A percentile compares a stretch with the other conserved stretches of the same genome.
Evolutionary conservation across 1,139 yeast species (phyloP).

Genomic region (Suhomyces atakaporum): DNA sequence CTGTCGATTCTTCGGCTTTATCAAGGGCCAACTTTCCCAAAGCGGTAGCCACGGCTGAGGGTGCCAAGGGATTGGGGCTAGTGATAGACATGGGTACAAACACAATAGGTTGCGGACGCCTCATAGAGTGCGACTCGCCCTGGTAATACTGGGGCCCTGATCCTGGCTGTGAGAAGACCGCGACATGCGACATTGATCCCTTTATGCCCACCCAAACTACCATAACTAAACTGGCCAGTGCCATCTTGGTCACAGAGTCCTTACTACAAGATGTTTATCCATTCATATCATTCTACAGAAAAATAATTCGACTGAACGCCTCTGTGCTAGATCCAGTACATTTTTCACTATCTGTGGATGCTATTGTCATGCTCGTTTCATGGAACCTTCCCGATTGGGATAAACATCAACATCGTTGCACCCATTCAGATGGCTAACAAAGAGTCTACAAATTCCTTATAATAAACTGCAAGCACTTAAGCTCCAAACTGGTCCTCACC

Average conservation of each 20-base stretch:
- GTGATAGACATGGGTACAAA: background rate
- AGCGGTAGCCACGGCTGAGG: background rate
- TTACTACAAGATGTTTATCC: too few relatives aligned
- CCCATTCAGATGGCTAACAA: conserved; percentile 2
- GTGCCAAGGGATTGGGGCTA: background rate
- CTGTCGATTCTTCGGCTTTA: background rate
- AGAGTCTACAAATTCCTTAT: background rate
- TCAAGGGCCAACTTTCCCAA: background rate
- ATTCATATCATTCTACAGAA: too few relatives aligned
- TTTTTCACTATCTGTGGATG: too few relatives aligned
- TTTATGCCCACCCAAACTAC: too few relatives aligned
- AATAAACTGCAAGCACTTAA: conserved; percentile 13
- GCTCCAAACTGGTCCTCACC: background rate
- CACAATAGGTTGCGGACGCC: background rate
- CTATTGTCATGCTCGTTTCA: background rate
- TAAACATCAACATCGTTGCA: conserved; percentile 8
- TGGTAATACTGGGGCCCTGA: background rate
- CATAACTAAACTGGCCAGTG: too few relatives aligned
- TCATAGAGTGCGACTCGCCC: background rate
- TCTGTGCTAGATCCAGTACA: too few relatives aligned
- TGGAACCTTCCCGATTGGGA: conserved; percentile 6
- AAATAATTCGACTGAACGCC: too few relatives aligned
- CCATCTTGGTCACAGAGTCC: too few relatives aligned
- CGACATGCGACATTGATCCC: background rate
- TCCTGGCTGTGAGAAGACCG: too few relatives aligned